Percentiles rank a stretch among this genome's conserved stretches.
phyloP scores from a whole-genome alignment of 2,329 filamentous ascomycete genomes.

The Fusarium duplospermum region DNA sequence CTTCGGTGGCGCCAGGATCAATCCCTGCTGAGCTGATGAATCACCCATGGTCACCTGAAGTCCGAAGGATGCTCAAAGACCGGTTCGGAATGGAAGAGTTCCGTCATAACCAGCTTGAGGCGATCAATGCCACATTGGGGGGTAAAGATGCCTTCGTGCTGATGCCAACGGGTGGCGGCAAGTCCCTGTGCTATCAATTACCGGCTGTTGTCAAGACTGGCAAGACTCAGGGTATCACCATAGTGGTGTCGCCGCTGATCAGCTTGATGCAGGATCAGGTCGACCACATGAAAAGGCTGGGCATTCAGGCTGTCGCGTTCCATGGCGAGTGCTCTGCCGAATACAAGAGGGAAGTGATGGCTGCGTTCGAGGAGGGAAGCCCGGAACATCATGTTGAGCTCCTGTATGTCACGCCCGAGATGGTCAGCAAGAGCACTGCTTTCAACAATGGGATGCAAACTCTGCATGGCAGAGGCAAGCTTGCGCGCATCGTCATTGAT shows the following conservation, averaged over 20 bases:
- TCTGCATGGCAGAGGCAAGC: slow-evolving; percentile 75
- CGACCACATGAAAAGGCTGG: slow-evolving; percentile 77
- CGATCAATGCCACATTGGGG: slow-evolving; percentile 89
- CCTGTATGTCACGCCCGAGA: slow-evolving; percentile 96
- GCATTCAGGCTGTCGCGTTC: slow-evolving; percentile 83
- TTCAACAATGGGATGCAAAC: slow-evolving; percentile 75
- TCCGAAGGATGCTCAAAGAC: slow-evolving; percentile 81
- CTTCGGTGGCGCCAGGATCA: slow-evolving; percentile 38
- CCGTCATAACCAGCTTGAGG: slow-evolving; percentile 90
- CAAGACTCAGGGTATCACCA: slow-evolving; percentile 84
- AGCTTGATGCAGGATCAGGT: slow-evolving; percentile 99
- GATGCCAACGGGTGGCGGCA: slow-evolving; percentile 98
- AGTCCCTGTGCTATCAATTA: slow-evolving; percentile 95
- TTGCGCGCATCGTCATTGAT: slow-evolving; percentile 96
- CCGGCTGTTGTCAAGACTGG: slow-evolving; percentile 87
- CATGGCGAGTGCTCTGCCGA: slow-evolving; percentile 78
- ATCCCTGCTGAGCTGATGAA: slow-evolving; percentile 68
- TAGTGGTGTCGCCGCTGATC: slow-evolving; percentile 91
- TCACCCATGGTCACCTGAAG: slow-evolving; percentile 86
- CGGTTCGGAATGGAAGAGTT: slow-evolving; percentile 89
- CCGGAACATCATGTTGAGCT: slow-evolving; percentile 85
- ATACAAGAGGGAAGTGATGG: slow-evolving; percentile 74
- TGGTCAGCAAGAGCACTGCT: slow-evolving; percentile 83
- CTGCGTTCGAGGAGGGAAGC: slow-evolving; percentile 68
- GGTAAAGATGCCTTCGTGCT: slow-evolving; percentile 94